These are phyloP conservation scores for Stramenopiles sp. DNA, from an alignment of 352 stramenopile genomes.

Conservation along the genomic window DNA sequence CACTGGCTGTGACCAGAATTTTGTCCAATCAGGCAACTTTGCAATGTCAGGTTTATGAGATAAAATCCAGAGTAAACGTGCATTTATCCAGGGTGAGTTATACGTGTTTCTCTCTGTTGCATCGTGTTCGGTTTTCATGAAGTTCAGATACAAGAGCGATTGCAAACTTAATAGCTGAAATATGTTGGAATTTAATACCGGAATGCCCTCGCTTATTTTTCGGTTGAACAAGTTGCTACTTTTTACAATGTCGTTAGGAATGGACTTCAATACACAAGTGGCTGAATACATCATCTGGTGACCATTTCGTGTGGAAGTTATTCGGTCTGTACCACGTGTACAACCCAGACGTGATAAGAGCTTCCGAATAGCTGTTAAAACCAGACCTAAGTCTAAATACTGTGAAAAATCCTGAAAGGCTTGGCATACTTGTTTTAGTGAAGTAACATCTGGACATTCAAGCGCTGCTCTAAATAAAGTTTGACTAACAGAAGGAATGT, in stretches of 20 bases:
- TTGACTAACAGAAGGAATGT: not conserved
- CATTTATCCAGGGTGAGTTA: not conserved
- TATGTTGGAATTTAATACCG: not conserved
- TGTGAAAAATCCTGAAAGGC: not conserved
- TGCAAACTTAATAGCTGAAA: not conserved
- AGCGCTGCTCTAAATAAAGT: not conserved
- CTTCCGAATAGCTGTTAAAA: not conserved
- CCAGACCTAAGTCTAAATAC: not conserved
- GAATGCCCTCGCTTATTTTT: not conserved
- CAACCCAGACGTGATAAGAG: not conserved
- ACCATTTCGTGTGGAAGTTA: not conserved
- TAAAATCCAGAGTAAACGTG: not conserved
- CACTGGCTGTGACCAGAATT: not conserved
- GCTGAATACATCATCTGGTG: not conserved
- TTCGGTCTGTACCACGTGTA: not conserved
- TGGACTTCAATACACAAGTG: not conserved
- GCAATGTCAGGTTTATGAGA: not conserved
- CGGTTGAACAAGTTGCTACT: not conserved
- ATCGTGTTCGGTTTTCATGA: not conserved
- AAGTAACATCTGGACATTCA: not conserved
- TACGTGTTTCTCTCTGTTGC: not conserved
- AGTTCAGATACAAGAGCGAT: not conserved
- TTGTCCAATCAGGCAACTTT: not conserved
- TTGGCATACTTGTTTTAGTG: not conserved
- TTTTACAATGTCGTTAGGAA: not conserved